Base-by-base conservation (phyloP, 2,329 filamentous ascomycete genomes). In the Graphilbum ipis-grandicollis region DNA sequence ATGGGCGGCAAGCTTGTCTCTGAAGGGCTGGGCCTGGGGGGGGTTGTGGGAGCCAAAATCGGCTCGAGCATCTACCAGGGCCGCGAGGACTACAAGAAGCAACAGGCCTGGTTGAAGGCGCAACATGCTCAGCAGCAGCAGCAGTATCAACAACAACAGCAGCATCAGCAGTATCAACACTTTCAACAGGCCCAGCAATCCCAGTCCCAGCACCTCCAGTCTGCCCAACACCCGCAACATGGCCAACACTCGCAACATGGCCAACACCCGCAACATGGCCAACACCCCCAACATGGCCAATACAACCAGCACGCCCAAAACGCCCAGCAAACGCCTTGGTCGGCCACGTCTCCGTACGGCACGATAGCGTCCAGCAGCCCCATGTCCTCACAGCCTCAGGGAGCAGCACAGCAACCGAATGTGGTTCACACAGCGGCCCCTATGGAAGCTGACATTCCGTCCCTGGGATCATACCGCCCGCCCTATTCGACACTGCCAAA, bases 1-100 rank as follows among this genome's bases (percentile, higher is more conserved):
- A 32, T 43, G 13, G 42, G 38, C 31, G 43, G 43, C 9, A 41
- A 39, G 2, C 15, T 44, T 1, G 38, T 45, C 0, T 37, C 40
- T 3, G 36, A 45, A 7, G 26, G 26, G 6, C 33, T 44, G 3
- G 40, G 43, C 18, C 28, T 45, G 22, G 25, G 35, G 1, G 40
- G 43, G 14, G 33, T 15, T 1, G 18, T 29, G 1, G 45, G 43
- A 4, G 43, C 43, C 2, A 32, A 33, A 13, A 28, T 42, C 4
- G 42, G 40, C n/a, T 23, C 21, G 9, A 25, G n/a, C 8, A 23
- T 19, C 5, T 40, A 31, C 22, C 17, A 22, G 5, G n/a, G 30
- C 4, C 38, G 41, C 19, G 35, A 44, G 19, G 31, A 36, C 19
- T 36, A 39, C 19, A 43, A 43, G 13, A 15, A 23, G 13, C 39